A percentile compares a stretch with the other conserved stretches of the same genome.
Evolutionary conservation across 2,329 filamentous ascomycete species (phyloP).

Genomic region (Pseudogymnoascus sp.): DNA sequence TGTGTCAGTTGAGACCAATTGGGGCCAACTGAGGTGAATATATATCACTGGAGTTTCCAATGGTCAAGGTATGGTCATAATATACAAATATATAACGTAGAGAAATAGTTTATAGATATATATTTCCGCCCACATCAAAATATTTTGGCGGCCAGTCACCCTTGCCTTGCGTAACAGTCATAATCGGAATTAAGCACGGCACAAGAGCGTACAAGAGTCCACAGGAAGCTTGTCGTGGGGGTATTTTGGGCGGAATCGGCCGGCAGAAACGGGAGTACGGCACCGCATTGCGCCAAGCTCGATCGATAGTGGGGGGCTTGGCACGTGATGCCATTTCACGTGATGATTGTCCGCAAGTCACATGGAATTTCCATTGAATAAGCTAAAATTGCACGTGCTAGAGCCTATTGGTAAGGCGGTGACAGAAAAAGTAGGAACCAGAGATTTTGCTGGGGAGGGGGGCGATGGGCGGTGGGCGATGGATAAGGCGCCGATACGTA

Average conservation of each 20-base stretch:
- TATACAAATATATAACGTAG: background rate
- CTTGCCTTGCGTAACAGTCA: background rate
- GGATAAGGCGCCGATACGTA: conserved; percentile 4
- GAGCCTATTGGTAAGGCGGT: conserved; percentile 2
- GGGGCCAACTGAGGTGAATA: background rate
- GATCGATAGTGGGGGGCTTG: background rate
- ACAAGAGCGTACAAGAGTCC: background rate
- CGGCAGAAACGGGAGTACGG: conserved; percentile 5
- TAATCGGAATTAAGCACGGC: background rate
- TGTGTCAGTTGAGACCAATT: background rate
- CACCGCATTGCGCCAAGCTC: conserved; percentile 5
- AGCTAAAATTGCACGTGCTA: background rate
- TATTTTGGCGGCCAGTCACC: conserved; percentile 2
- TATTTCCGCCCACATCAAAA: background rate
- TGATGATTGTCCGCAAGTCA: background rate
- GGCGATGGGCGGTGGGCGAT: background rate
- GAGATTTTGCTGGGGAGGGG: background rate
- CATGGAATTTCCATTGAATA: background rate
- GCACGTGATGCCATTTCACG: background rate
- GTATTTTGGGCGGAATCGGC: background rate
- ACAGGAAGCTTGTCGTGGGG: background rate
- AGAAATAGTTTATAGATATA: background rate
- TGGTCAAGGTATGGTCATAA: background rate
- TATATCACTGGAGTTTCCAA: background rate
- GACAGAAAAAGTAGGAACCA: conserved; percentile 9